Percentiles rank a stretch among this genome's conserved stretches.
phyloP scores from a whole-genome alignment of 768 basidiomycete genomes.

The Pulveroboletus sp. region DNA sequence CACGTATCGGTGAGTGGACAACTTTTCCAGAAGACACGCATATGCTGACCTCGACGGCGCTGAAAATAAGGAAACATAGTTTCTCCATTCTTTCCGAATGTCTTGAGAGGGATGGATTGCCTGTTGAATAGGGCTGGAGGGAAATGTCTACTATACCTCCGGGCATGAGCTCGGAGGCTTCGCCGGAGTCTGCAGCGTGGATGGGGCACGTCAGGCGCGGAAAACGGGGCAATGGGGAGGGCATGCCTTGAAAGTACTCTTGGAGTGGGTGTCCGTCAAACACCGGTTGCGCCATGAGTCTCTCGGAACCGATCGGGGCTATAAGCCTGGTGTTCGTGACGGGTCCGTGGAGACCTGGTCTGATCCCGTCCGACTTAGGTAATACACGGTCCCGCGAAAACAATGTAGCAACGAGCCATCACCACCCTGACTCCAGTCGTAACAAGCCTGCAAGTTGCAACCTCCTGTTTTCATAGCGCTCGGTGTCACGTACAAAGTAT shows the following conservation, averaged over 20 bases:
- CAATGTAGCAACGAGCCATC: no score
- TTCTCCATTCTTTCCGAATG: slow-evolving; percentile 27
- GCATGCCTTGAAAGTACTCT: slow-evolving; percentile 61
- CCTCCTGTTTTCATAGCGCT: no score
- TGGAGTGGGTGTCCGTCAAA: slow-evolving; percentile 77
- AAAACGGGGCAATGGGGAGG: slow-evolving; percentile 2
- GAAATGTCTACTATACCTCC: slow-evolving; percentile 43
- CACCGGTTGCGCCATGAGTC: slow-evolving; percentile 67
- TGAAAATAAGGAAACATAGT: slow-evolving; percentile 23
- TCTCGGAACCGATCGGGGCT: no score
- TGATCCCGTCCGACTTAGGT: no score
- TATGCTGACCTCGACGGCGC: slow-evolving; percentile 38
- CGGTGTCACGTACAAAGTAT: no score
- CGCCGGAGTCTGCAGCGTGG: slow-evolving; percentile 51
- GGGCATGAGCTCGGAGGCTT: slow-evolving; percentile 53
- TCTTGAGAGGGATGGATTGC: slow-evolving; percentile 4
- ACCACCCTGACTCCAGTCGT: no score
- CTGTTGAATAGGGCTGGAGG: slow-evolving; percentile 17
- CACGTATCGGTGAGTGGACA: slow-evolving; percentile 10
- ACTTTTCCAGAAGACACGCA: no score
- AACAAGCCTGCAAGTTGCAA: no score
- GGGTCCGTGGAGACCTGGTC: slow-evolving; percentile 21
- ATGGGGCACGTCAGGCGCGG: slow-evolving; percentile 10
- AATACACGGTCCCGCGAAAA: no score
- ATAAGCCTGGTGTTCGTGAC: slow-evolving; percentile 20